Evolutionary conservation across 306 rosid genomes (phyloP).

Genomic region (Crataegus laevigata): DNA sequence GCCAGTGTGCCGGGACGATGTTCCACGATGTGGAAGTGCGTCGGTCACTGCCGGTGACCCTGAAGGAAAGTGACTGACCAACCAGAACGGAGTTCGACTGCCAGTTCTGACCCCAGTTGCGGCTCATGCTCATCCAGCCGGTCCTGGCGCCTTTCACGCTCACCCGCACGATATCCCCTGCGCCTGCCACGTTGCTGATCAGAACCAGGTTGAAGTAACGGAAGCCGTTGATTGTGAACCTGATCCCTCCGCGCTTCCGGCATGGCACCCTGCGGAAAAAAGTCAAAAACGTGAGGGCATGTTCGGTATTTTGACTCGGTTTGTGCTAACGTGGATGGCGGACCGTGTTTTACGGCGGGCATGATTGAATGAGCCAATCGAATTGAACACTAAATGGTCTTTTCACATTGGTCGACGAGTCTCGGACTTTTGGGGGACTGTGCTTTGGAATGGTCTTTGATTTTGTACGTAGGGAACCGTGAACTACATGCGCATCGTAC

Average conservation of each 20-base stretch:
- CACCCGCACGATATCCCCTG: slow-evolving; percentile 71
- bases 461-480: not conserved
- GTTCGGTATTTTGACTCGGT: not conserved
- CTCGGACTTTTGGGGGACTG: slow-evolving; percentile 11
- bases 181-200: slow-evolving; percentile 92
- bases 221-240: slow-evolving; percentile 80
- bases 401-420: not conserved
- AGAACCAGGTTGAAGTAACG: slow-evolving; percentile 85
- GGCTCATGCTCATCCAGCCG: slow-evolving; percentile 78
- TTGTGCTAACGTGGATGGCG: not conserved
- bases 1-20: slow-evolving; percentile 70
- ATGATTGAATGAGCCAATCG: not conserved
- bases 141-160: slow-evolving; percentile 73
- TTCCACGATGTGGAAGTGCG: slow-evolving; percentile 89
- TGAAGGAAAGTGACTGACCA: slow-evolving; percentile 71
- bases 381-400: not conserved
- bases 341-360: slow-evolving; percentile 15
- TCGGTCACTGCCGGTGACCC: slow-evolving; percentile 80
- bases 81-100: slow-evolving; percentile 83
- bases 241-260: slow-evolving; percentile 79
- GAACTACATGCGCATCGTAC: not conserved
- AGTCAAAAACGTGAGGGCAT: not conserved
- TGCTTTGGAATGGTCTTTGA: not conserved
- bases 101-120: slow-evolving; percentile 99
- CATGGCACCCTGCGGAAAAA: slow-evolving; percentile 75